phyloP scores from a whole-genome alignment of 192 early-diverging fungal genomes.

The Coemansia sp. region DNA sequence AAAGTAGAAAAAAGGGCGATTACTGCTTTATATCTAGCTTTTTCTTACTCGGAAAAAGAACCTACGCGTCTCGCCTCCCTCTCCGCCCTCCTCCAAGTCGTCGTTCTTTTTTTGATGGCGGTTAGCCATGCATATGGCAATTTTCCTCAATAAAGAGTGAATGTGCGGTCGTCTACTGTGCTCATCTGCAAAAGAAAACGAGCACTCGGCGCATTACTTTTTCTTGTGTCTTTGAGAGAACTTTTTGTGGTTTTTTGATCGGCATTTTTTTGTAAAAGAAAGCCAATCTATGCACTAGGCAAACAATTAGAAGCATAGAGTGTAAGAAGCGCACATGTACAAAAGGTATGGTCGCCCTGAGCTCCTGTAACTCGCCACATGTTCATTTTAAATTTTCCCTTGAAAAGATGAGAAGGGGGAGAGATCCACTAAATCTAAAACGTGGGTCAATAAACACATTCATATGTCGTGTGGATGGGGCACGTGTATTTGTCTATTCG shows the following conservation, averaged over 20 bases:
- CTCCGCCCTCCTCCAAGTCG: background rate
- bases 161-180: conserved; percentile 1
- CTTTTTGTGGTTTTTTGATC: background rate
- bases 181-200: conserved; percentile 3
- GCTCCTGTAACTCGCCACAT: background rate
- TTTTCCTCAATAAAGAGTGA: background rate
- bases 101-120: background rate
- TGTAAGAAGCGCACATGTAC: background rate
- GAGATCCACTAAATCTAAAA: background rate
- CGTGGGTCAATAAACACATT: background rate
- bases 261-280: background rate
- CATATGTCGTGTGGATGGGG: no score
- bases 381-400: background rate
- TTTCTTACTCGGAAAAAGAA: background rate
- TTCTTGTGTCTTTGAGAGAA: background rate
- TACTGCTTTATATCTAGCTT: conserved; percentile 2
- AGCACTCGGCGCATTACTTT: background rate
- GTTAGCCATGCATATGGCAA: conserved; percentile 13
- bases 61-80: background rate
- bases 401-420: background rate
- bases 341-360: background rate
- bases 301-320: background rate
- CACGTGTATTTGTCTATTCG: no score
- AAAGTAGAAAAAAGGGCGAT: background rate
- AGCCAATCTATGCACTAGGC: background rate